Base-by-base conservation (phyloP, 768 basidiomycete species). In the Pleurotus tuoliensis region DNA sequence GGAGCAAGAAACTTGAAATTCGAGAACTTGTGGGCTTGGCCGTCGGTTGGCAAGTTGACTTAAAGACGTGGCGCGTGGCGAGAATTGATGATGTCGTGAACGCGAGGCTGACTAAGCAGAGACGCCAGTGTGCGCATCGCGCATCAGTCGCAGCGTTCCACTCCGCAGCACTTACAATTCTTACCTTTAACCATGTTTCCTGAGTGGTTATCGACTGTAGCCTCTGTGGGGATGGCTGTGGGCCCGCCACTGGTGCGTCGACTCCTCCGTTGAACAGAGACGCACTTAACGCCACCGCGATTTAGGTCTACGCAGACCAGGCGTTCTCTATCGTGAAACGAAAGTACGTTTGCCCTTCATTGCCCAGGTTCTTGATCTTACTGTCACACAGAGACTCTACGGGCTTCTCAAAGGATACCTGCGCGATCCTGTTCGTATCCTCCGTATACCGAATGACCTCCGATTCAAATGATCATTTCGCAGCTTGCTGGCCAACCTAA, bases 381-480 rank as follows among this genome's bases (percentile, higher is more conserved):
- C 53, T 51, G 50, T 27, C 58, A 47, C 40, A 43, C 54, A 93
- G 92, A 71, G 89, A 93, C 62, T 80, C 91, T 4, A 88, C 88
- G 40, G 92, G 92, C 2, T 94, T 94, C 67, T 92, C 92, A 55
- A 82, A 83, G 64, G 92, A 94, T 66, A 84, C 93, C 53, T 92
- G 90, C 64, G 92, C 88, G 6, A 92, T 94, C 57, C 71, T 94
- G 84, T 90, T 58, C 69, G 73, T 70, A 57, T 60, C 30, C 39
- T 59, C 46, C 46, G 37, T 39, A 44, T 20, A 16, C 55, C 56
- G 52, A 34, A 43, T 41, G 37, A 20, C 22, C 30, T 47, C 55
- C 62, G 24, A 59, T 39, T 43, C 6, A 12, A 56, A 40, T 43
- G 43, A 22, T 52, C 43, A 22, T 60, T 30, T 20, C n/a, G 37